Percentiles rank a stretch among this genome's conserved stretches.
Evolutionary conservation across 2,329 filamentous ascomycete genomes (phyloP).

Genomic region (Coniochaeta prunicola): DNA sequence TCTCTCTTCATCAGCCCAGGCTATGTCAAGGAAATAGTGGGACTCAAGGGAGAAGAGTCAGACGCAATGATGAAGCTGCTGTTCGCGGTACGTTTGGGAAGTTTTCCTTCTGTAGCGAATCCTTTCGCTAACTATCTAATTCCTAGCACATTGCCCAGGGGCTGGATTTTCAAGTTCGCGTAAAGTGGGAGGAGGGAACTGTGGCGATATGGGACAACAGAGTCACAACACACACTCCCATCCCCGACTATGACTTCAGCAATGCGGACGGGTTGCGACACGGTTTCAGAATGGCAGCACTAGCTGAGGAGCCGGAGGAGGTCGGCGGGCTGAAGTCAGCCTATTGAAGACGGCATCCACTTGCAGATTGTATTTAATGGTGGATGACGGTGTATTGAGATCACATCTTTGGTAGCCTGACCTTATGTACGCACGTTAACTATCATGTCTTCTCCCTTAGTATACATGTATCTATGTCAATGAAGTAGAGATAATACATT

Average conservation of each 20-base stretch:
- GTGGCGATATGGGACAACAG: conserved; percentile 65
- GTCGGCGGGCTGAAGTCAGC: conserved; percentile 24
- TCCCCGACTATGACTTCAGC: conserved; percentile 33
- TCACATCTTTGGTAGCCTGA: conserved; percentile 22
- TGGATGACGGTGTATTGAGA: too few species aligned
- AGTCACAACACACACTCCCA: conserved; percentile 37
- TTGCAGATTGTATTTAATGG: too few species aligned
- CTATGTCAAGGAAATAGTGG: conserved; percentile 41
- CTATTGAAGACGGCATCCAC: too few species aligned
- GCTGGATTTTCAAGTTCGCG: conserved; percentile 62
- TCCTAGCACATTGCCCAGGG: conserved; percentile 35
- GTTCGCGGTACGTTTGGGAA: conserved; percentile 30
- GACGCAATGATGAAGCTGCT: conserved; percentile 65
- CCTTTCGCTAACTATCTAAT: background rate
- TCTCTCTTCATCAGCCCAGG: conserved; percentile 20
- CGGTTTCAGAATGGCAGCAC: conserved; percentile 31
- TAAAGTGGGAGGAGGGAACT: conserved; percentile 57
- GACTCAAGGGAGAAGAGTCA: conserved; percentile 60
- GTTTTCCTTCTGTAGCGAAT: background rate
- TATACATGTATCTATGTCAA: too few species aligned
- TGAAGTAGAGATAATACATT: too few species aligned
- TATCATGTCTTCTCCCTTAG: too few species aligned
- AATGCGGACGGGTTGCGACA: conserved; percentile 29
- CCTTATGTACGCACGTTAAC: too few species aligned
- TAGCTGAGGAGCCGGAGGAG: conserved; percentile 28